Conservation (phyloP, 441 rosid species). For the Euphorbia celastroides region DNA sequence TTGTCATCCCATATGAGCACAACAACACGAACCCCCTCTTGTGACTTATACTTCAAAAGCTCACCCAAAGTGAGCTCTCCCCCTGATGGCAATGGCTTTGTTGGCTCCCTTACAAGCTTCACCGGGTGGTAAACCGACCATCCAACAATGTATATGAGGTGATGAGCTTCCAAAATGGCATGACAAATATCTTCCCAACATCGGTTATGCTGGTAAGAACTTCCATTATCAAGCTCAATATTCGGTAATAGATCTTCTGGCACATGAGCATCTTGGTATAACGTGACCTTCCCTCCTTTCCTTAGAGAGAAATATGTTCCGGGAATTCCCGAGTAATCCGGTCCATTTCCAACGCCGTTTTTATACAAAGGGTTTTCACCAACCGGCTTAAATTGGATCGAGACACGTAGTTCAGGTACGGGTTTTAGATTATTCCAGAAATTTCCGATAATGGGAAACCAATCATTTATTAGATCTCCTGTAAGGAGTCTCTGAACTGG, state of each 20-base stretch:
- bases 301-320: constrained; percentile 81
- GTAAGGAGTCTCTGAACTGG: constrained; percentile 39
- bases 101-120: constrained; percentile 68
- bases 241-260: constrained; percentile 40
- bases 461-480: constrained; percentile 36
- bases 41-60: constrained; percentile 80
- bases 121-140: constrained; percentile 85
- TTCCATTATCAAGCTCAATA: constrained; percentile 44
- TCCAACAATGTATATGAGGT: constrained; percentile 74
- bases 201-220: constrained; percentile 37
- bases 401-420: constrained; percentile 44
- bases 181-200: constrained; percentile 93
- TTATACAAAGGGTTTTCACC: constrained; percentile 51
- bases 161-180: constrained; percentile 84
- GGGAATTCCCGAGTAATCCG: too few relatives aligned
- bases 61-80: constrained; percentile 86
- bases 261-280: constrained; percentile 88
- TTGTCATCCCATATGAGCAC: constrained; percentile 86
- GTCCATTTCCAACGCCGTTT: too few relatives aligned
- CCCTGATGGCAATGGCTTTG: constrained; percentile 61
- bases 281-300: constrained; percentile 54
- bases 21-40: constrained; percentile 90
- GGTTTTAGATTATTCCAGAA: constrained; percentile 54
- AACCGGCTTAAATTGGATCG: constrained; percentile 55
- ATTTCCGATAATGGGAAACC: constrained; percentile 48